Evolutionary conservation across 495 filamentous ascomycete species (phyloP).

Genomic region (Aspergillus cristatus): DNA sequence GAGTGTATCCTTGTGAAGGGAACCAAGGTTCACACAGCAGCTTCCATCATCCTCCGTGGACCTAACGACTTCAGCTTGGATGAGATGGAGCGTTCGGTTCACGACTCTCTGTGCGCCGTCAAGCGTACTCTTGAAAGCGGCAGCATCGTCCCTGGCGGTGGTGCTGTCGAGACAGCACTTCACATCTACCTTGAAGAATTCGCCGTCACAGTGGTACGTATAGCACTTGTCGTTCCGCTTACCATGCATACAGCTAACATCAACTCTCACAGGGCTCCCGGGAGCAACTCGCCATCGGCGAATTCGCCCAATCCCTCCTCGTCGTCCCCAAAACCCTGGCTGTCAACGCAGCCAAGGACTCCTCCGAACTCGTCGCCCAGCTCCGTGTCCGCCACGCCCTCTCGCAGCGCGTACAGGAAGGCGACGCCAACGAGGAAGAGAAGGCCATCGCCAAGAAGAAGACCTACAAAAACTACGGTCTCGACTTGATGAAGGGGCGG

Average conservation of each 20-base stretch:
- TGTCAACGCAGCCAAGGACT: constrained; percentile 94
- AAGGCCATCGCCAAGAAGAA: constrained; percentile 85
- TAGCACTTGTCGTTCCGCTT: not conserved
- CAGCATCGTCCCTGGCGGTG: constrained; percentile 91
- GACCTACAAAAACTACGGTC: constrained; percentile 95
- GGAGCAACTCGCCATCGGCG: constrained; percentile 95
- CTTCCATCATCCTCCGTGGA: constrained; percentile 93
- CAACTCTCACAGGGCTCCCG: constrained; percentile 59
- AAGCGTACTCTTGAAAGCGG: constrained; percentile 97
- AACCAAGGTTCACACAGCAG: constrained; percentile 84
- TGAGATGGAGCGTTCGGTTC: constrained; percentile 98
- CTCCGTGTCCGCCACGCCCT: constrained; percentile 91
- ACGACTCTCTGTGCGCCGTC: constrained; percentile 92
- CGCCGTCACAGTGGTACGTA: constrained; percentile 82
- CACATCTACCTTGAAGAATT: constrained; percentile 99
- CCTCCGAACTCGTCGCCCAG: constrained; percentile 88
- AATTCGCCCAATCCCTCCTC: constrained; percentile 91
- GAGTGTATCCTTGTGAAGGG: constrained; percentile 97
- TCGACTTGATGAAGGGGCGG: constrained; percentile 83
- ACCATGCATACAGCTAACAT: constrained; percentile 9
- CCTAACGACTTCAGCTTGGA: constrained; percentile 95
- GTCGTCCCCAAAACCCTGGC: constrained; percentile 94
- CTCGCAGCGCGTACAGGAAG: constrained; percentile 79
- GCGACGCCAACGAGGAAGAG: constrained; percentile 73
- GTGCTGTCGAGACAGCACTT: constrained; percentile 95